Evolutionary conservation across 2,329 filamentous ascomycete genomes (phyloP), one percentile per base, ranked within the genome.

Genomic region (Ophiostoma montium): DNA sequence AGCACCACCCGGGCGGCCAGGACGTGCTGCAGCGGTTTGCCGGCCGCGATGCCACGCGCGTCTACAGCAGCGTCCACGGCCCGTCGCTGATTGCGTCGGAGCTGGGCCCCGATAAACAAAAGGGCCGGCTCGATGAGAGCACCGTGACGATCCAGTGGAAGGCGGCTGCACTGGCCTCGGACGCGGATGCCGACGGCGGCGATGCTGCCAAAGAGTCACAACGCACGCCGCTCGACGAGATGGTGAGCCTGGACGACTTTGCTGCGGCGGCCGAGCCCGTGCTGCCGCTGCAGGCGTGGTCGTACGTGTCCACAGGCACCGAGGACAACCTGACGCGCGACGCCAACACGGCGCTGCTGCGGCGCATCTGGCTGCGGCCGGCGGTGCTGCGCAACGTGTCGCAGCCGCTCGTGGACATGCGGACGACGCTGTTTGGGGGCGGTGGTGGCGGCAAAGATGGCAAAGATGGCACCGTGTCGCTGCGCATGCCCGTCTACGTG

Each of bases 241-340:
- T 57, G 13, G 21, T 58, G 38, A 57, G 41, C 3, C 58, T 76
- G 3, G 56, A 67, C 27, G 74, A 77, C 55, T 74, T 76, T 50
- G 69, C 74, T 51, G 52, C 55, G 3, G 60, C 69, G 0, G 74
- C 73, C 1, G 65, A 65, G 7, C 66, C 65, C 33, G 67, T 65
- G 0, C 62, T 70, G 2, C 65, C 63, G 7, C 60, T 62, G 16
- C 74, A 75, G 55, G 68, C 70, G 2, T 75, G 71, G 70, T 72
- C 72, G 0, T 77, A 75, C 54, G 74, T 75, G 55, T 71, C 70
- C 13, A 71, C 70, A 16, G 74, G 72, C 0, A 67, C 72, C 12
- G 74, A 70, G 10, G 73, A 76, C 59, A 59, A 74, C 4, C 60
- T 75, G 50, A 75, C 72, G 2, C 65, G 67, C 2, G 62, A 68